Conservation (phyloP, 148 eudicot genomes). For the Suaeda aralocaspica region DNA sequence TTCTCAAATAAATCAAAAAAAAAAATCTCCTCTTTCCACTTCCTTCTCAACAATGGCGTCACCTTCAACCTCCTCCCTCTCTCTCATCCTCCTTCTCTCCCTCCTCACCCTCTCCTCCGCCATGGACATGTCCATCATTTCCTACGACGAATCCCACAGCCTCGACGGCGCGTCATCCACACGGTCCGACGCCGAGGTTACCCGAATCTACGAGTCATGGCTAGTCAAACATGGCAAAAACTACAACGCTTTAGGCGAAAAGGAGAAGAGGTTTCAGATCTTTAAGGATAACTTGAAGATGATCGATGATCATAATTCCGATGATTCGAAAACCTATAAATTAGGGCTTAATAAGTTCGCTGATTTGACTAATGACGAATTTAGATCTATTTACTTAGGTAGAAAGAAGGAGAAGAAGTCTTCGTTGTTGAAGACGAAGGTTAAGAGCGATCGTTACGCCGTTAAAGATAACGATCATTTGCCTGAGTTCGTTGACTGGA, state of each 20-base stretch:
- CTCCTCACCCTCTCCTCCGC: constrained; percentile 44
- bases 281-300: constrained; percentile 63
- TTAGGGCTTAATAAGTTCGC: constrained; percentile 68
- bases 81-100: constrained; percentile 26
- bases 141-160: constrained; percentile 40
- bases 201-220: constrained; percentile 60
- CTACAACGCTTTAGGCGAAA: constrained; percentile 60
- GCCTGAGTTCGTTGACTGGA: constrained; percentile 77
- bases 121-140: constrained; percentile 62
- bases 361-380: constrained; percentile 85
- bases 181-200: constrained; percentile 42
- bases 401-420: constrained; percentile 19
- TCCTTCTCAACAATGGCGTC: constrained; percentile 24
- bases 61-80: constrained; percentile 14
- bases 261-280: constrained; percentile 57
- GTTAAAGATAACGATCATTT: constrained; percentile 44
- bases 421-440: constrained; percentile 2
- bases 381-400: constrained; percentile 41
- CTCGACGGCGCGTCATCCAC: background rate
- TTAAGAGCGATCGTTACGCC: constrained; percentile 40
- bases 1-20: background rate
- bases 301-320: constrained; percentile 44
- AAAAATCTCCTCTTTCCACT: background rate
- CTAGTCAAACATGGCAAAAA: constrained; percentile 45
- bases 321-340: constrained; percentile 32